phyloP scores from a whole-genome alignment of 805 yeast genomes.

The Sugiyamaella floridensis region DNA sequence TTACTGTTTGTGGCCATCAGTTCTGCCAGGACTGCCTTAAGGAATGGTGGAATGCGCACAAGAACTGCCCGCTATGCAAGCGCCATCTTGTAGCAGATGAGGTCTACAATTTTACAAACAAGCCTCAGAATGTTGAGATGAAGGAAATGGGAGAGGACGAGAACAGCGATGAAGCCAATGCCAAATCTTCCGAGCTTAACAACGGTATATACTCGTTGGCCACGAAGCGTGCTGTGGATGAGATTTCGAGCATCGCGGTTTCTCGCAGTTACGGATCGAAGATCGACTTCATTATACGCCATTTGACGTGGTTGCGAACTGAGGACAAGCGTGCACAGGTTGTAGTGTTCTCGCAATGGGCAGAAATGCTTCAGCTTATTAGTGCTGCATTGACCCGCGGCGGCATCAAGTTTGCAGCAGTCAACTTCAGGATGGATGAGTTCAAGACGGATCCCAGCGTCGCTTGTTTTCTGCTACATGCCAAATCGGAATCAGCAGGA shows the following conservation, averaged over 20 bases:
- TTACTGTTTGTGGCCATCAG: slow-evolving; percentile 88
- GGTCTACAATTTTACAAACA: slow-evolving; percentile 62
- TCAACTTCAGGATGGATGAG: slow-evolving; percentile 42
- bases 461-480: slow-evolving; percentile 83
- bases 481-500: slow-evolving; percentile 83
- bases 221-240: slow-evolving; percentile 21
- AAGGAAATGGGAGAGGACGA: slow-evolving; percentile 32
- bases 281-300: slow-evolving; percentile 73
- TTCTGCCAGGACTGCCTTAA: slow-evolving; percentile 77
- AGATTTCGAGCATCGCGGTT: slow-evolving; percentile 37
- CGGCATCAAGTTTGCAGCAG: slow-evolving; percentile 51
- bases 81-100: slow-evolving; percentile 41
- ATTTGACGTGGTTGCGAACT: slow-evolving; percentile 55
- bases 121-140: slow-evolving; percentile 37
- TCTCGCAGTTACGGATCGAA: slow-evolving; percentile 68
- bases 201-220: slow-evolving; percentile 25
- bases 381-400: slow-evolving; percentile 58
- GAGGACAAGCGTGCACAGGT: slow-evolving; percentile 64
- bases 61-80: slow-evolving; percentile 80
- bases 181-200: neutral
- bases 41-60: slow-evolving; percentile 58
- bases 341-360: slow-evolving; percentile 86
- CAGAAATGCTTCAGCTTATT: slow-evolving; percentile 59
- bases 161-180: slow-evolving; percentile 16
- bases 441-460: slow-evolving; percentile 55